These are phyloP conservation scores for Flueggea neowawraea DNA, from an alignment of 441 rosid species.

Conservation along the genomic window DNA sequence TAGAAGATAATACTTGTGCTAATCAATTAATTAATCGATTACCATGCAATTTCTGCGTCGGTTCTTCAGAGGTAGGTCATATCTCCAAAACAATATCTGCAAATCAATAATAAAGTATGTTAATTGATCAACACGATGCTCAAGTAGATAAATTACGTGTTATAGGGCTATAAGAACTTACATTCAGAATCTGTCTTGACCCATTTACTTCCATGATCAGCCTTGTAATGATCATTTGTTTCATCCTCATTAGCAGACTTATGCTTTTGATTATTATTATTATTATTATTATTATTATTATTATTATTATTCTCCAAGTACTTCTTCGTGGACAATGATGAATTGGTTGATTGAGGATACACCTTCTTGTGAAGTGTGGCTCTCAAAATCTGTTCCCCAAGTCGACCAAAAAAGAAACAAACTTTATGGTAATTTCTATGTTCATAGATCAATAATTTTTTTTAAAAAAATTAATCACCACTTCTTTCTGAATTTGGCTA, in stretches of 20 bases:
- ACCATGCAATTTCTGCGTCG: no score
- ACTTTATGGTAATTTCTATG: no score
- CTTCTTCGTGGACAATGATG: constrained; percentile 19
- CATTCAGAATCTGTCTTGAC: constrained; percentile 73
- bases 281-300: constrained; percentile 13
- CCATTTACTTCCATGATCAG: constrained; percentile 48
- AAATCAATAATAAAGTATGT: constrained; percentile 1
- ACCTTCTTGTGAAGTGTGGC: constrained; percentile 46
- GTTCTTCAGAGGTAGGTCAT: constrained; percentile 15
- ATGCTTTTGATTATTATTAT: constrained; percentile 9
- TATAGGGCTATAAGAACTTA: constrained; percentile 14
- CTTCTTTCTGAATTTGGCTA: no score
- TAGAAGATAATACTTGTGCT: no score
- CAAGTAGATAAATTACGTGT: no score
- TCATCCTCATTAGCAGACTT: constrained; percentile 17
- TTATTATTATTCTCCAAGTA: constrained; percentile 19
- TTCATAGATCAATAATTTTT: no score
- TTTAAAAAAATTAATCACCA: no score
- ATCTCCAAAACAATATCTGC: constrained; percentile 74
- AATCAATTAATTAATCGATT: no score
- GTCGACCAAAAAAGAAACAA: background rate
- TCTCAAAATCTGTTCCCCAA: constrained; percentile 33
- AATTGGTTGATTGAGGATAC: constrained; percentile 32
- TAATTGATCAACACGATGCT: no score
- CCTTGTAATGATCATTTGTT: constrained; percentile 13